Evolutionary conservation across 2,329 filamentous ascomycete genomes (phyloP), one percentile per base, ranked within the genome.

Genomic region (Colletotrichum graminicola): DNA sequence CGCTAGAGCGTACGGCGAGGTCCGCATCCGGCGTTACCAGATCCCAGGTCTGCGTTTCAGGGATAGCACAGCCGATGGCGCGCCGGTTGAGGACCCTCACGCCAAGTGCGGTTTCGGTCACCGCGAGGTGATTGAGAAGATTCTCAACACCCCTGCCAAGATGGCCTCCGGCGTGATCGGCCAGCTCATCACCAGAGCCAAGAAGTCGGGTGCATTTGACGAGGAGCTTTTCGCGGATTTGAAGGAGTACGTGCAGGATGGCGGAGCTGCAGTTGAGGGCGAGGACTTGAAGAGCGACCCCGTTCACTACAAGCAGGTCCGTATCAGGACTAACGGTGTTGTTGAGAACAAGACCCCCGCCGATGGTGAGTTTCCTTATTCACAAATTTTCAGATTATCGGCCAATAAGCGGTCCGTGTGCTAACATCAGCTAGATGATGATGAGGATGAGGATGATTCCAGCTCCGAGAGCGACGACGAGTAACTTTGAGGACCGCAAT

Each of bases 381-480:
- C 49, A 7, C 10, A 6, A 32, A n/a, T 1, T 5, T 36, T 29
- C 7, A 0, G 23, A 12, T 12, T 2, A 7, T n/a, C 1, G 7
- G 43, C 16, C 39, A 10, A 41, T 18, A 6, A 18, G 6, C 5
- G 2, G 16, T 10, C 3, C 16, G 1, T 1, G 36, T 21, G n/a
- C 49, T 51, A 2, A 29, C 36, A 26, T 12, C 3, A 7, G 18
- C 32, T 34, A 71, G 68, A 71, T 21, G 68, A 71, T 26, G 68
- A 71, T 12, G 68, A 71, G 26, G 68, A 71, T 23, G 66, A 69
- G 6, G 68, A 71, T 18, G 65, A 67, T 12, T 67, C 68, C 36
- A 71, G 64, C 57, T 71, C 68, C 51, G 68, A 71, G 57, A 71
- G 68, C 29, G 68, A 71, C 11, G 68, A 71, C n/a, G 68, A 71